These are phyloP conservation scores for Salix udensis DNA, from an alignment of 345 rosid genomes.

Conservation along the genomic window DNA sequence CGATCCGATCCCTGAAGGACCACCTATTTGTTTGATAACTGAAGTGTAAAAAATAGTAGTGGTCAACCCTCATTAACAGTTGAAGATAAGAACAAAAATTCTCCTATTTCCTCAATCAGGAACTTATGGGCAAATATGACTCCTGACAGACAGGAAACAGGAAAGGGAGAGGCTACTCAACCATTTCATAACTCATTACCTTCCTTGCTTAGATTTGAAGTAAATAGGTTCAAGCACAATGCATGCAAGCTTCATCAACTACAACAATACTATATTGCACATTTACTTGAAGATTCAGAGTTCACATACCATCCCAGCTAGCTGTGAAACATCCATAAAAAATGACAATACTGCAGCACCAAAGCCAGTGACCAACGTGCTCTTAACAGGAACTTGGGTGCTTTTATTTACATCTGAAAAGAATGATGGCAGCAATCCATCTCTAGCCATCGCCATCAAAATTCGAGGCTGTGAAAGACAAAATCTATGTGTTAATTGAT, in stretches of 20 bases:
- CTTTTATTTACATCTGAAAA: conserved; percentile 66
- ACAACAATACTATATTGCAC: background rate
- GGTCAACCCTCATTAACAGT: background rate
- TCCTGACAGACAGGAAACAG: background rate
- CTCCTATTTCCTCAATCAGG: background rate
- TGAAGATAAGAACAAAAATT: background rate
- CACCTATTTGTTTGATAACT: background rate
- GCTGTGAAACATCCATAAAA: conserved; percentile 76
- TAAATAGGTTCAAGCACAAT: background rate
- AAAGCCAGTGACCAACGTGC: conserved; percentile 67
- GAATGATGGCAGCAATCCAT: conserved; percentile 78
- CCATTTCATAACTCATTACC: background rate
- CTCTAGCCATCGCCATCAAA: conserved; percentile 94
- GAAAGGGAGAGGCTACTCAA: background rate
- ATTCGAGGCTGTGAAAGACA: conserved; percentile 62
- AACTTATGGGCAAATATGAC: background rate
- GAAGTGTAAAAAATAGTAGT: background rate
- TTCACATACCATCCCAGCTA: conserved; percentile 80
- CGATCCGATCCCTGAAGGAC: background rate
- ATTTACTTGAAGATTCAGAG: background rate
- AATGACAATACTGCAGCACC: conserved; percentile 67
- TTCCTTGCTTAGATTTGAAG: background rate
- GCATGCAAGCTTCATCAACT: background rate
- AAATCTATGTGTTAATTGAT: background rate
- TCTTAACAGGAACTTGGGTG: conserved; percentile 78